These are phyloP conservation scores for Exophiala sp. DNA, from an alignment of 2,329 filamentous ascomycete genomes.

Conservation along the genomic window DNA sequence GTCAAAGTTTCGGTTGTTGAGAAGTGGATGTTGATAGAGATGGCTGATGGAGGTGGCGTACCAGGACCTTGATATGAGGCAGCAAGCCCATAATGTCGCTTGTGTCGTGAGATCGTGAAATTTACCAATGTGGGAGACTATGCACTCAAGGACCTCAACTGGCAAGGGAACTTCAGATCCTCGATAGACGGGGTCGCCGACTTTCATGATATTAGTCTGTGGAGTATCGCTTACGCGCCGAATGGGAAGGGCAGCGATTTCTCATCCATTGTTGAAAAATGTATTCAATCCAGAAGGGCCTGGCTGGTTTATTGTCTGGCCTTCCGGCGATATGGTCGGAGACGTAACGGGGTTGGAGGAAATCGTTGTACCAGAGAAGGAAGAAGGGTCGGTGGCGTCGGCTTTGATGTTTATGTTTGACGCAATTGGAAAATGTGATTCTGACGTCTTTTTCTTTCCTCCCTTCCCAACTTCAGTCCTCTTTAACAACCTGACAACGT, in stretches of 20 bases:
- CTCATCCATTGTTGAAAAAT: no score
- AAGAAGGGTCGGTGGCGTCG: no score
- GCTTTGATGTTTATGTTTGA: no score
- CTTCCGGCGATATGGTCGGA: no score
- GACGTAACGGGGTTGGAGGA: no score
- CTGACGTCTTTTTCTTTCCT: no score
- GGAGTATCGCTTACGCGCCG: not conserved
- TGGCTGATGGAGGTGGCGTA: slow-evolving; percentile 50
- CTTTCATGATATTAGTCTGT: slow-evolving; percentile 16
- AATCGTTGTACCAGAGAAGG: no score
- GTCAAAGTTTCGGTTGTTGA: slow-evolving; percentile 51
- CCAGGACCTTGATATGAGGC: slow-evolving; percentile 55
- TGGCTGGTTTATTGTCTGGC: no score
- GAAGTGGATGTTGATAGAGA: slow-evolving; percentile 52
- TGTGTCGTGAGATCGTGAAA: slow-evolving; percentile 35
- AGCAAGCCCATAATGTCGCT: slow-evolving; percentile 48
- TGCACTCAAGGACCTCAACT: slow-evolving; percentile 21
- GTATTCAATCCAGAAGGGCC: no score
- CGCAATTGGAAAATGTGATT: no score
- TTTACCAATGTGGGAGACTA: slow-evolving; percentile 8
- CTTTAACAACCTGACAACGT: no score
- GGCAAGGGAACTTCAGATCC: slow-evolving; percentile 20
- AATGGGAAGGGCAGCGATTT: not conserved
- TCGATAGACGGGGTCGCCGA: slow-evolving; percentile 19
- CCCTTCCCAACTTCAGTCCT: no score